Evolutionary conservation across 495 filamentous ascomycete species (phyloP), one percentile per base, ranked within the genome.

Genomic region (Lindgomyces ingoldianus): DNA sequence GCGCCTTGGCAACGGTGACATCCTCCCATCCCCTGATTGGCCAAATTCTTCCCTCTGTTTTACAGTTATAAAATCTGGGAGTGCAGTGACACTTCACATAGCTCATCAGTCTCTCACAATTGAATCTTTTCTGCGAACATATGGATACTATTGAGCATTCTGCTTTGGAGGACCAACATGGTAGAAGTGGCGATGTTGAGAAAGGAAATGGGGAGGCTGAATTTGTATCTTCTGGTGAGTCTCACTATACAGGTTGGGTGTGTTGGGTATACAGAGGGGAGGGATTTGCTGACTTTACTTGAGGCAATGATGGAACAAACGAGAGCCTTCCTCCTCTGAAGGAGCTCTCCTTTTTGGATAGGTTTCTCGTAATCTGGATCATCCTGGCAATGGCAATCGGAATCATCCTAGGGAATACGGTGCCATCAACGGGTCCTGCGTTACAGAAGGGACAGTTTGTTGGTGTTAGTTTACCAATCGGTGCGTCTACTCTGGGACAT

Each of bases 291-390:
- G 25, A 9, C 8, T 44, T 10, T n/a, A 2, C 36, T n/a, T 8
- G 4, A 44, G 4, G 24, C 27, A 29, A n/a, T 14, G n/a, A 1
- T 61, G n/a, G 33, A 44, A 12, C 25, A 39, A 12, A 56, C 36
- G 29, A n/a, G 3, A 29, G n/a, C n/a, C 51, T 73, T 14, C 66
- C 68, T 4, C 72, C 81, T 9, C 83, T 87, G 60, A 76, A 81
- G 62, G 75, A 81, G 46, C 81, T 94, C 16, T 85, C 83, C 6
- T 82, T 82, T 58, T 81, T 94, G 14, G 89, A 94, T 73, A 83
- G 87, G 16, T 88, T 91, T 74, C 86, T 93, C 0, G 90, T 87
- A 3, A 12, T 92, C 4, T 94, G 91, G 91, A 94, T 95, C 71
- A 82, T 96, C 41, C 84, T 94, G 6, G 90, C 90, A 25, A 95